Conservation (phyloP, 495 filamentous ascomycete genomes). For the Tuber aestivum region DNA sequence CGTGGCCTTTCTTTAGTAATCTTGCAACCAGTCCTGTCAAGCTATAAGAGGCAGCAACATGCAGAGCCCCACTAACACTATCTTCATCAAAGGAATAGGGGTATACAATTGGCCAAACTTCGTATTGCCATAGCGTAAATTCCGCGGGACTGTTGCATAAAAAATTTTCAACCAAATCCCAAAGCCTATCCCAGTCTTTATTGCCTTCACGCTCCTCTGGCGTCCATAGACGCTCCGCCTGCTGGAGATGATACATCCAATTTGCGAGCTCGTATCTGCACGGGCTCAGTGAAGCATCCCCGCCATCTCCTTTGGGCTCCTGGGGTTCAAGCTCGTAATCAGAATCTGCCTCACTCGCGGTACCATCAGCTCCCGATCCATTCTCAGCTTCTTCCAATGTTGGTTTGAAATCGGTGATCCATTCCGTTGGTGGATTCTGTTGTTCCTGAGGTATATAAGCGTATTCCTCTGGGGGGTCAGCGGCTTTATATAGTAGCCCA, state of each 20-base stretch:
- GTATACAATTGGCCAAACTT: conserved; percentile 4
- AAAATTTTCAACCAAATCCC: conserved; percentile 15
- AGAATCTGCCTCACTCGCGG: conserved; percentile 12
- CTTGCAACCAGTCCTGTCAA: conserved; percentile 11
- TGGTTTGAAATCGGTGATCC: not conserved
- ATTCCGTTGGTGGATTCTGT: not conserved
- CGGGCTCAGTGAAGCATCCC: not conserved
- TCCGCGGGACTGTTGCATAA: conserved; percentile 3
- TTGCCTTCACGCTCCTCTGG: conserved; percentile 10
- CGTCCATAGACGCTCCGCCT: conserved; percentile 14
- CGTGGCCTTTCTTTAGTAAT: conserved; percentile 8
- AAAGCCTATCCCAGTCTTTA: conserved; percentile 9
- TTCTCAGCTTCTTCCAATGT: not conserved
- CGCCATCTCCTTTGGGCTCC: not conserved
- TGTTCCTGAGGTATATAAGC: not conserved
- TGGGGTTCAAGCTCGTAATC: not conserved
- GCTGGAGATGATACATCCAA: conserved; percentile 23
- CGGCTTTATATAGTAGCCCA: not conserved
- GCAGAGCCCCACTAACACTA: conserved; percentile 8
- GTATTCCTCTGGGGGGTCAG: not conserved
- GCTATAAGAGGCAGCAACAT: conserved; percentile 17
- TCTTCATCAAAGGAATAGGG: conserved; percentile 4
- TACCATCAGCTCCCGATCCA: not conserved
- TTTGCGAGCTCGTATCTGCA: conserved; percentile 16
- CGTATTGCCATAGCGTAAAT: conserved; percentile 16